Evolutionary conservation across 352 stramenopile species (phyloP).

Genomic region (Pythium guiyangense): DNA sequence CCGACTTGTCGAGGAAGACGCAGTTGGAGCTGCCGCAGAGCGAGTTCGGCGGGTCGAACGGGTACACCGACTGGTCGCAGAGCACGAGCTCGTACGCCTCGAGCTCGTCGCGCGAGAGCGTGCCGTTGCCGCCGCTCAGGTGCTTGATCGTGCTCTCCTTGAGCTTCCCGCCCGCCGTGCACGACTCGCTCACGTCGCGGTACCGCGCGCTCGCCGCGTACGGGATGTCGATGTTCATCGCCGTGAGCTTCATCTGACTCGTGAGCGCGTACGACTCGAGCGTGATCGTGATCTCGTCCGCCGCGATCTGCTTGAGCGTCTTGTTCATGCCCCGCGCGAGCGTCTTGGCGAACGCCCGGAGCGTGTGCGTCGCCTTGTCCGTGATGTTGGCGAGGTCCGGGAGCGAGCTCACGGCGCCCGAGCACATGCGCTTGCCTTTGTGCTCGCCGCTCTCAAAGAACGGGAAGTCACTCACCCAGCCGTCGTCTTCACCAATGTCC

Average conservation of each 20-base stretch:
- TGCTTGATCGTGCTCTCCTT: neutral
- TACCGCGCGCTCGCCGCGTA: neutral
- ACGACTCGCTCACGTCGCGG: slow-evolving; percentile 7
- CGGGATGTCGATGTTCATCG: slow-evolving; percentile 9
- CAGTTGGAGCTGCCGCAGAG: slow-evolving; percentile 12
- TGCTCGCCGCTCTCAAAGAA: neutral
- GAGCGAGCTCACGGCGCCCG: slow-evolving; percentile 4
- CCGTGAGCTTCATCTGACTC: slow-evolving; percentile 4
- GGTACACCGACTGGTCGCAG: slow-evolving; percentile 5
- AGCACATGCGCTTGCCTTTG: slow-evolving; percentile 1
- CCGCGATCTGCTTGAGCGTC: slow-evolving; percentile 5
- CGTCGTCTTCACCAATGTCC: neutral
- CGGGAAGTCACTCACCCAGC: neutral
- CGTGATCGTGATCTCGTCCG: neutral
- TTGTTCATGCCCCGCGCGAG: slow-evolving; percentile 1
- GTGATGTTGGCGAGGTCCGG: slow-evolving; percentile 5
- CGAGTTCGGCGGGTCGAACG: slow-evolving; percentile 1
- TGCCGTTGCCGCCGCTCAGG: neutral
- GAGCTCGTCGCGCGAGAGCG: neutral
- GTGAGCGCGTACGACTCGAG: slow-evolving; percentile 7
- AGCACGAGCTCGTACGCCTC: neutral
- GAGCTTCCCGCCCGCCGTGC: neutral
- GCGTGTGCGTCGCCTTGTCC: slow-evolving; percentile 7
- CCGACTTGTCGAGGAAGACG: slow-evolving; percentile 14
- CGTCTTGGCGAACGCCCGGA: neutral